phyloP scores from a whole-genome alignment of 495 filamentous ascomycete species.

The Tuber umbilicatum region DNA sequence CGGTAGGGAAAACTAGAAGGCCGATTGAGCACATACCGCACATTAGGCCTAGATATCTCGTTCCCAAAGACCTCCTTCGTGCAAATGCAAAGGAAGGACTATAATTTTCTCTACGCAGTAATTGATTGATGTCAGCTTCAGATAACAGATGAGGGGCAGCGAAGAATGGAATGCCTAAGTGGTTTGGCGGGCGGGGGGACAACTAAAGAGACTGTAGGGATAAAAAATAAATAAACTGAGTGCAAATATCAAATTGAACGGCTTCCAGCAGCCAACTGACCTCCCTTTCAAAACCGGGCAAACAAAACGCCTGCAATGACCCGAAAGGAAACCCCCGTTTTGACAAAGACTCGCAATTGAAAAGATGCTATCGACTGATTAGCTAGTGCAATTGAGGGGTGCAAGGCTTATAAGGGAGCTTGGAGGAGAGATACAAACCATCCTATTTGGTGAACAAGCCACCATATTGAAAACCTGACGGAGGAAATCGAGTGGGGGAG shows the following conservation, averaged over 20 bases:
- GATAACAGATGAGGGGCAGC: constrained; percentile 5
- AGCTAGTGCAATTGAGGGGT: background rate
- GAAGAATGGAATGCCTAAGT: background rate
- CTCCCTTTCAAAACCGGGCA: background rate
- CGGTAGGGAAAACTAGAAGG: background rate
- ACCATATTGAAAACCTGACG: constrained; percentile 5
- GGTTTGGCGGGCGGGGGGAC: background rate
- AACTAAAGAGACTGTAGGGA: constrained; percentile 2
- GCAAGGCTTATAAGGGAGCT: background rate
- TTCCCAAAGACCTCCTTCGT: background rate
- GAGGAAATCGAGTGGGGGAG: background rate
- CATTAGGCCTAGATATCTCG: background rate
- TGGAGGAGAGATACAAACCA: background rate
- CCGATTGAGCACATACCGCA: constrained; percentile 4
- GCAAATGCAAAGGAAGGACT: background rate
- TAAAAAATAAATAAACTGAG: background rate
- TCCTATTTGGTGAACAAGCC: background rate
- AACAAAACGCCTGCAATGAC: background rate
- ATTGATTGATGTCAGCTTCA: constrained; percentile 6
- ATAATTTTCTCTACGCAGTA: background rate
- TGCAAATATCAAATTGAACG: constrained; percentile 3
- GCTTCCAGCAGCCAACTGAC: background rate
- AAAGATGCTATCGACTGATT: background rate
- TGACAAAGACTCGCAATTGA: background rate
- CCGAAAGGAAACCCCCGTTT: background rate